phyloP scores from a whole-genome alignment of 306 rosid genomes.

The Cyamopsis tetragonoloba region DNA sequence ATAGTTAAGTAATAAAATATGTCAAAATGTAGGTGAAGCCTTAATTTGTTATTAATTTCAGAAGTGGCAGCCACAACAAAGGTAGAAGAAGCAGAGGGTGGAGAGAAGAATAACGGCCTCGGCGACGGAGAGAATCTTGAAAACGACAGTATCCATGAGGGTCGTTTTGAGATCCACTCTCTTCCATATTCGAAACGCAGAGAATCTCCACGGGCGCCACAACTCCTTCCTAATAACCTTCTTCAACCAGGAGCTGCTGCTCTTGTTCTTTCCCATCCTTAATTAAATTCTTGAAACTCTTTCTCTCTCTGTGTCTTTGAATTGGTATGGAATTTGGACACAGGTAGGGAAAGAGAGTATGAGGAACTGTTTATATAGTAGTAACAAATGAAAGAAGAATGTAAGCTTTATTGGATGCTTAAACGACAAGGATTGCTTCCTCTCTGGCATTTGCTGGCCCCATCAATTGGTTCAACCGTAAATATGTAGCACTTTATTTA shows the following conservation, averaged over 20 bases:
- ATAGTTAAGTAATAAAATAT: no score
- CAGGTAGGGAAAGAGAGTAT: background rate
- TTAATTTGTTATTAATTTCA: no score
- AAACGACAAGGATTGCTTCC: conserved; percentile 5
- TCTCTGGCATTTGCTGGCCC: conserved; percentile 20
- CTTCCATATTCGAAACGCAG: conserved; percentile 56
- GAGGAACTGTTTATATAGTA: conserved; percentile 2
- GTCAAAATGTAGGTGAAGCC: no score
- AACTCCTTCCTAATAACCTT: conserved; percentile 52
- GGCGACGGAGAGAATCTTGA: conserved; percentile 48
- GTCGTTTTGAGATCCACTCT: conserved; percentile 40
- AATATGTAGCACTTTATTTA: background rate
- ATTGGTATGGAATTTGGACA: background rate
- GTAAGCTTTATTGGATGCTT: conserved; percentile 38
- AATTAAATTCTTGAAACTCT: background rate
- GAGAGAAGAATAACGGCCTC: conserved; percentile 68
- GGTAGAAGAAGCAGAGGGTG: conserved; percentile 71
- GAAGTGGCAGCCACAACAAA: conserved; percentile 74
- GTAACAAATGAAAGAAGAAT: no score
- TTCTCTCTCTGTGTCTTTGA: background rate
- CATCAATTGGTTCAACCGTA: background rate
- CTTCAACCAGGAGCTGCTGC: conserved; percentile 48
- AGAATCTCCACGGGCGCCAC: conserved; percentile 42
- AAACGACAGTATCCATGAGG: conserved; percentile 57
- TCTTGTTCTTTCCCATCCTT: conserved; percentile 30